Base-by-base conservation (phyloP, 2,329 filamentous ascomycete genomes). In the Myotisia sp. region DNA sequence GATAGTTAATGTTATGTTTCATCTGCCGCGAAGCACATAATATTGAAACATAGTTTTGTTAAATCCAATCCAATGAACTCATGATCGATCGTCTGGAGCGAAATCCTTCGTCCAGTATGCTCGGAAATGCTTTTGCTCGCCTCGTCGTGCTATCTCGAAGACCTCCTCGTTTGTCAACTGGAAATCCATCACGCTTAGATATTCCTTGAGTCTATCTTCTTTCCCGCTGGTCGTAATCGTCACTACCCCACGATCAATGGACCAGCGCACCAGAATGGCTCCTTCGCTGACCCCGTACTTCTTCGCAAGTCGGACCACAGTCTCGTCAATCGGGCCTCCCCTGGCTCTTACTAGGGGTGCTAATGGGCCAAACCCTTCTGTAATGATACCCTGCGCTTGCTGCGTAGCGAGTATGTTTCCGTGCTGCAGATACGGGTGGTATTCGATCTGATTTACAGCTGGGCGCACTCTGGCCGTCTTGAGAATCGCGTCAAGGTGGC, bases 181-280 rank as follows among this genome's bases (percentile, higher is more conserved):
- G 52, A 77, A 76, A 1, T 64, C 67, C 42, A 68, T 56, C 2
- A 58, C 58, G 14, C 68, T 56, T 40, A 76, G 46, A 44, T 75
- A 75, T 45, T 73, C 68, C 37, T 59, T 67, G 48, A 77, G 42
- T 10, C 72, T 58, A 41, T 70, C 62, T 52, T 76, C 71, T 47
- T 75, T 76, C 31, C 61, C 56, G 37, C 66, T 72, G 2, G 73
- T 77, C 4, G 71, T 76, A 38, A 78, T 65, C 0, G 67, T 54
- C 10, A 76, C 62, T 37, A 68, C 52, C 16, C 70, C 71, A 45
- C 72, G 70, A 43, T 77, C 71, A 33, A 77, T 63, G 31, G 64
- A 67, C 71, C 71, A 78, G 33, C 73, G 55, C 36, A 77, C 47
- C 33, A 63, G 53, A 34, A 76, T 65, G 51, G 76, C 71, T 2